Evolutionary conservation across 2,329 filamentous ascomycete genomes (phyloP).

Genomic region (Ophiostoma tasmaniense): DNA sequence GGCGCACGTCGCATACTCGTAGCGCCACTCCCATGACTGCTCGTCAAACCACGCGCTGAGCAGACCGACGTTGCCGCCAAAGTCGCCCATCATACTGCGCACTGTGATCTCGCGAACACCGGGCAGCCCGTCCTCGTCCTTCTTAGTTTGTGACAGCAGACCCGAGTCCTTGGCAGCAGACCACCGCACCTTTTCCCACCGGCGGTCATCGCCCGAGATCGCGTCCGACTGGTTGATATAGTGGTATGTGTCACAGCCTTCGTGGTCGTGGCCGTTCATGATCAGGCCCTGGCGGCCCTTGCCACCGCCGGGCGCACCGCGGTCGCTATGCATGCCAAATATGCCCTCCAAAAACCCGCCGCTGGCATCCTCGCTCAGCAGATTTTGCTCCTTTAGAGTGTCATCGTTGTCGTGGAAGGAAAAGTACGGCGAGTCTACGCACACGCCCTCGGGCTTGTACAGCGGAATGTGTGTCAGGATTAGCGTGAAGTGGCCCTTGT

Average conservation of each 20-base stretch:
- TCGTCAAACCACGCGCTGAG: constrained; percentile 84
- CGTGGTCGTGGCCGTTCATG: constrained; percentile 90
- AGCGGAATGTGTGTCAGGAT: constrained; percentile 88
- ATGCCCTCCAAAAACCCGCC: constrained; percentile 74
- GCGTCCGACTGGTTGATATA: constrained; percentile 57
- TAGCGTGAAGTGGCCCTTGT: constrained; percentile 63
- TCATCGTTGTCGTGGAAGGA: constrained; percentile 61
- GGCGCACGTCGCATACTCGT: constrained; percentile 69
- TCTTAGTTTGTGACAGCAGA: constrained; percentile 29
- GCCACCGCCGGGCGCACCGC: constrained; percentile 49
- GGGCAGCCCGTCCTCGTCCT: constrained; percentile 36
- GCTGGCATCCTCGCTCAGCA: constrained; percentile 65
- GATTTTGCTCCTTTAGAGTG: constrained; percentile 83
- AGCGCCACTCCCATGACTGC: constrained; percentile 64
- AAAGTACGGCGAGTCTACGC: constrained; percentile 77
- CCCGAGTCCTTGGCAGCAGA: constrained; percentile 35
- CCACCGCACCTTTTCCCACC: constrained; percentile 46
- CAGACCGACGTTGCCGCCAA: constrained; percentile 82
- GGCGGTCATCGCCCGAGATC: constrained; percentile 31
- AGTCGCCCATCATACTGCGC: constrained; percentile 97
- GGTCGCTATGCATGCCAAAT: constrained; percentile 64
- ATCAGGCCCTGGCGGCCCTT: constrained; percentile 67
- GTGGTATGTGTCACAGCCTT: constrained; percentile 85
- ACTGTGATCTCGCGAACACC: constrained; percentile 85
- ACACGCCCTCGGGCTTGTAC: constrained; percentile 73